Evolutionary conservation across 768 basidiomycete species (phyloP), one percentile per base, ranked within the genome.

Genomic region (Ramaria sp.): DNA sequence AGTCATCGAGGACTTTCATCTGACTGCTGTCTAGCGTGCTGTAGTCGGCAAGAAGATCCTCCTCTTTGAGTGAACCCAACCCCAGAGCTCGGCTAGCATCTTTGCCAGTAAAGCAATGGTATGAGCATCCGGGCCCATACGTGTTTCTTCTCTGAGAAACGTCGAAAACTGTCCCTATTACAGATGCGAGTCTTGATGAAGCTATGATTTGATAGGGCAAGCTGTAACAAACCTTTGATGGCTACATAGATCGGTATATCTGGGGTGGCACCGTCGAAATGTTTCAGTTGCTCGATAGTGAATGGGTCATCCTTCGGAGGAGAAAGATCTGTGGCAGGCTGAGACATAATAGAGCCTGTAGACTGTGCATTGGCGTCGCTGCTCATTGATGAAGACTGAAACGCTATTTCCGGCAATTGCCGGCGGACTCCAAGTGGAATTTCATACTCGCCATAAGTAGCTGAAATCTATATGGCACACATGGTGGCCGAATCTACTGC

Each of bases 71-170:
- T 63, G 89, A 93, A 52, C 90, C 92, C 82, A 84, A 84, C 43
- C 92, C 95, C 7, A 99, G 75, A 0, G 87, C 95, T 61, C 77
- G 82, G 7, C 91, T 94, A 0, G 84, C 95, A 65, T 99, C 95
- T 71, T 89, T 95, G 46, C 93, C 95, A 33, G 93, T 91, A 68
- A 98, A 97, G 20, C 95, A 70, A 62, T 81, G 78, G 70, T 93
- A 91, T 3, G 86, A 82, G 24, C 75, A 73, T 2, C 89, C 91
- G 1, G 78, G 75, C 1, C 95, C 95, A 64, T 99, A 99, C 62
- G 93, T 87, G 59, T 96, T 92, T 31, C 72, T 71, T 69, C 95
- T 97, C 59, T 73, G 72, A 0, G 86, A 74, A 9, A 99, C 95
- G 68, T 97, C 93, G 70, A 96, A 97, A 9, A 97, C 78, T 1